A percentile compares a stretch with the other conserved stretches of the same genome.
These are phyloP conservation scores for Cornus florida DNA, from an alignment of 148 eudicot species.

Conservation along the genomic window DNA sequence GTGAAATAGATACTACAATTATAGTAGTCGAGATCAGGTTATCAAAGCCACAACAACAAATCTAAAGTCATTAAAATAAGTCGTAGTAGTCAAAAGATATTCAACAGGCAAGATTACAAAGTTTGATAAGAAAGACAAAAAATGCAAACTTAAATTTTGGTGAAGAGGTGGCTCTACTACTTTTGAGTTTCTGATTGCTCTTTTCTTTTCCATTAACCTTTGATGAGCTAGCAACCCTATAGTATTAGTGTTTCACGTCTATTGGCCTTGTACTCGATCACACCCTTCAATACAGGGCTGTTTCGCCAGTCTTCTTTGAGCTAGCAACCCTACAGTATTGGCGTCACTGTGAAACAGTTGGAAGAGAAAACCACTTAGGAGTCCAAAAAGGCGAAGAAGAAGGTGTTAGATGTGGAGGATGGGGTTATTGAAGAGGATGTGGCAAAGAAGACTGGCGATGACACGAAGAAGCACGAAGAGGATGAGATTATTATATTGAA, in stretches of 20 bases:
- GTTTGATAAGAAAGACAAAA: neutral
- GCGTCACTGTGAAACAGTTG: slow-evolving; percentile 19
- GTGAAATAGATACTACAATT: too few relatives aligned
- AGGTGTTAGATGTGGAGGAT: slow-evolving; percentile 1
- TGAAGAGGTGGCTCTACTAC: too few relatives aligned
- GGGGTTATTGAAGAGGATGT: neutral
- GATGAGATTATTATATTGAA: slow-evolving; percentile 50
- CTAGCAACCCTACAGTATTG: too few relatives aligned
- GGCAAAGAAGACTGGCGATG: slow-evolving; percentile 19
- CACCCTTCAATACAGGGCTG: too few relatives aligned
- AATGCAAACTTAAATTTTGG: too few relatives aligned
- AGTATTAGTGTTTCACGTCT: too few relatives aligned
- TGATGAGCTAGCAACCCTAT: too few relatives aligned
- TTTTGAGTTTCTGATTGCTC: too few relatives aligned
- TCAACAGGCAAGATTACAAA: neutral
- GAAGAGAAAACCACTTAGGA: slow-evolving; percentile 17
- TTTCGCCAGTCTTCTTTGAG: too few relatives aligned
- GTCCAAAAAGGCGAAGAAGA: slow-evolving; percentile 29
- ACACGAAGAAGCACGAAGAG: slow-evolving; percentile 22
- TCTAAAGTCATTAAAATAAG: neutral
- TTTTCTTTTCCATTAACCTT: too few relatives aligned
- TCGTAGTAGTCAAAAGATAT: neutral
- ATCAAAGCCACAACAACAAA: neutral
- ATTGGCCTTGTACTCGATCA: too few relatives aligned
- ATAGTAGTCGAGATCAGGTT: neutral